Conservation (phyloP, 208 protist species). For the Balamuthia mandrillaris region DNA sequence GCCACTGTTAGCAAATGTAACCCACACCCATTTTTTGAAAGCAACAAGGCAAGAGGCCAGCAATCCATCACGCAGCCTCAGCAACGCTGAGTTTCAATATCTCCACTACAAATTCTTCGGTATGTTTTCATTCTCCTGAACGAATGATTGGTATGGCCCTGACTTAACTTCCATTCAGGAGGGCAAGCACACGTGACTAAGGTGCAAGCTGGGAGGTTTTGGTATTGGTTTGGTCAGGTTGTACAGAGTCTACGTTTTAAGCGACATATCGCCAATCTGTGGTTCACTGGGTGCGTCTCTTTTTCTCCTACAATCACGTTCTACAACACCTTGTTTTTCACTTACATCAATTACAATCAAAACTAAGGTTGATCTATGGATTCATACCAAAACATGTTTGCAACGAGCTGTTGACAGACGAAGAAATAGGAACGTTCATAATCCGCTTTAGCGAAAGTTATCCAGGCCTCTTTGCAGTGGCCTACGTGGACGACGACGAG, state of each 20-base stretch:
- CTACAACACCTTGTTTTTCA: too few relatives aligned
- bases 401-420: conserved; percentile 23
- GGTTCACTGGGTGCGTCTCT: conserved; percentile 46
- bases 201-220: conserved; percentile 42
- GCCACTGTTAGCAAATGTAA: conserved; percentile 49
- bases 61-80: conserved; percentile 31
- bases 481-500: conserved; percentile 52
- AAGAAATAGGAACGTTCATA: conserved; percentile 46
- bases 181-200: not conserved
- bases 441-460: conserved; percentile 52
- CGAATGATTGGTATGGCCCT: too few relatives aligned
- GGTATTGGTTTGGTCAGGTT: conserved; percentile 56
- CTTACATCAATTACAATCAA: not conserved
- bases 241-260: conserved; percentile 59
- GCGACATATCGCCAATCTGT: conserved; percentile 50
- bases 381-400: conserved; percentile 56
- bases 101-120: conserved; percentile 58
- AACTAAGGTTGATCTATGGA: conserved; percentile 52
- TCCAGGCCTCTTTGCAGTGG: conserved; percentile 54
- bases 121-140: not conserved
- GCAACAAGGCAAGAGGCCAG: conserved; percentile 39
- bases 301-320: not conserved
- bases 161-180: not conserved
- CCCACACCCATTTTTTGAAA: conserved; percentile 47
- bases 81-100: conserved; percentile 52